Conservation (phyloP, 805 yeast species). For the Ogataea minuta region DNA sequence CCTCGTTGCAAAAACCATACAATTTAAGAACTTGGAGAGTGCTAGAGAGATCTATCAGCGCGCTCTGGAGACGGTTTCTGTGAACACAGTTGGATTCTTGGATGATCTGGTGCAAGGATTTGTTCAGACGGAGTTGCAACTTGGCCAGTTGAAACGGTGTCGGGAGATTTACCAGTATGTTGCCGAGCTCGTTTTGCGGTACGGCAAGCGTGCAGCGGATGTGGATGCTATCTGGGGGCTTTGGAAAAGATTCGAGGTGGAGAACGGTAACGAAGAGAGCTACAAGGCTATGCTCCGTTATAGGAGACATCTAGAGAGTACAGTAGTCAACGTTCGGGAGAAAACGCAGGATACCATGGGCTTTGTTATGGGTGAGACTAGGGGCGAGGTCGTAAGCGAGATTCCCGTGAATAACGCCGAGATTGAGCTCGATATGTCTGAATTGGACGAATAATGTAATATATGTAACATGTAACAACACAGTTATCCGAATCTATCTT, state of each 20-base stretch:
- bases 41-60: constrained; percentile 50
- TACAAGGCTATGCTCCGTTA: constrained; percentile 71
- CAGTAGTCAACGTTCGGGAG: constrained; percentile 23
- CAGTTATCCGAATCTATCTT: constrained; percentile 8
- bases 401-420: constrained; percentile 50
- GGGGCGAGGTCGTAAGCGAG: constrained; percentile 22
- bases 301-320: constrained; percentile 42
- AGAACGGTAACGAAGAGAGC: constrained; percentile 65
- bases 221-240: constrained; percentile 49
- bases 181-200: constrained; percentile 40
- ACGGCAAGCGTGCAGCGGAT: constrained; percentile 25
- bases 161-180: constrained; percentile 62
- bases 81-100: constrained; percentile 28
- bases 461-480: neutral
- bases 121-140: constrained; percentile 52
- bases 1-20: constrained; percentile 40
- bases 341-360: constrained; percentile 37
- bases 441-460: constrained; percentile 16
- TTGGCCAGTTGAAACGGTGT: constrained; percentile 56
- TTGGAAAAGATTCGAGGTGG: constrained; percentile 76
- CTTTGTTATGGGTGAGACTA: constrained; percentile 44
- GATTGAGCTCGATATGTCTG: constrained; percentile 52
- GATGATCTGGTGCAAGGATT: constrained; percentile 51
- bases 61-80: constrained; percentile 41
- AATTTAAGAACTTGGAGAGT: constrained; percentile 39